Percentiles rank a stretch among this genome's conserved stretches.
Conservation (phyloP, 345 rosid species). For the Ricinus communis region DNA sequence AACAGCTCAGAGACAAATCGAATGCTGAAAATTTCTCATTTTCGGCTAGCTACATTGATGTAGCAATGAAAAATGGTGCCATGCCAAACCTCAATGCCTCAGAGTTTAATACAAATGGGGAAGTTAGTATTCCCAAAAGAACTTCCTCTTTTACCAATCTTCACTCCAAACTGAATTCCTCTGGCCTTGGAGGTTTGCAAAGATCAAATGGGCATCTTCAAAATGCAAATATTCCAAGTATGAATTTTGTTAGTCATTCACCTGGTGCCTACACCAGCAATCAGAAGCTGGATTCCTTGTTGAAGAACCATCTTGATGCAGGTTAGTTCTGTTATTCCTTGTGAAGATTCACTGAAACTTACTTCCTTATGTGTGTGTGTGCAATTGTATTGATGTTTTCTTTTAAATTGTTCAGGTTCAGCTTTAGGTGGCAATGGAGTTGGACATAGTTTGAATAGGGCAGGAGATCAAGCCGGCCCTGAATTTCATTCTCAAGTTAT, state of each 20-base stretch:
- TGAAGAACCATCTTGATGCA: slow-evolving; percentile 46
- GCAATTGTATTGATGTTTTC: slow-evolving; percentile 1
- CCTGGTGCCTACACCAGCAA: slow-evolving; percentile 47
- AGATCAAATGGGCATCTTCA: slow-evolving; percentile 42
- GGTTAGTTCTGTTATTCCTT: slow-evolving; percentile 38
- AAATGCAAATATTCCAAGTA: slow-evolving; percentile 41
- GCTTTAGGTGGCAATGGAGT: slow-evolving; percentile 44
- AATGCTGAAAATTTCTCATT: slow-evolving; percentile 47
- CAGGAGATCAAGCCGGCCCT: slow-evolving; percentile 47
- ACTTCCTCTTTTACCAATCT: slow-evolving; percentile 69
- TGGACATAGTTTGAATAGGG: slow-evolving; percentile 40
- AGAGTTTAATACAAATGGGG: slow-evolving; percentile 43
- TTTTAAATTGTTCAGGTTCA: slow-evolving; percentile 43
- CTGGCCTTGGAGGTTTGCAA: slow-evolving; percentile 50
- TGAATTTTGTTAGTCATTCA: slow-evolving; percentile 36
- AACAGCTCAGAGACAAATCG: slow-evolving; percentile 42
- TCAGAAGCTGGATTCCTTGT: slow-evolving; percentile 43
- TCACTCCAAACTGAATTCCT: slow-evolving; percentile 46
- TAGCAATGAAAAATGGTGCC: slow-evolving; percentile 40
- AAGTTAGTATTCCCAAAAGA: slow-evolving; percentile 57
- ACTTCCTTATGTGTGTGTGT: background rate
- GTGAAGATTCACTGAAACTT: background rate
- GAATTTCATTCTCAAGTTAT: slow-evolving; percentile 45
- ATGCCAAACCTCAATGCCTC: slow-evolving; percentile 44
- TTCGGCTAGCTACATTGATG: slow-evolving; percentile 46